Conservation (phyloP, 129 eudicot species). For the Escallonia rubra region DNA sequence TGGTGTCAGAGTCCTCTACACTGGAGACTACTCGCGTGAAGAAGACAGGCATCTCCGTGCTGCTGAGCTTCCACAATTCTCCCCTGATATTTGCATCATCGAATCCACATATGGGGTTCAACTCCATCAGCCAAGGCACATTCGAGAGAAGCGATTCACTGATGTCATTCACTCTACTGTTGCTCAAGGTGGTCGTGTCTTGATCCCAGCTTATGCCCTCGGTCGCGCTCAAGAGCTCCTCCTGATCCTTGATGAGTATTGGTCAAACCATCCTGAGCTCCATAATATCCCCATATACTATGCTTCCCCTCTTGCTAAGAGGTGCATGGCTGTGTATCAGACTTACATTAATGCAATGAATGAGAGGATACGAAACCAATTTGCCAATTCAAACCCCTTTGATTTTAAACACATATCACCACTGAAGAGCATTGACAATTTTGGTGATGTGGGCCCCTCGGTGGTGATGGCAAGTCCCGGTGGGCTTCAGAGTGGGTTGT, state of each 20-base stretch:
- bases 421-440: slow-evolving; percentile 74
- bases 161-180: slow-evolving; percentile 85
- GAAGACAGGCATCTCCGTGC: slow-evolving; percentile 98
- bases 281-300: slow-evolving; percentile 83
- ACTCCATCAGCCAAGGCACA: slow-evolving; percentile 76
- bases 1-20: slow-evolving; percentile 95
- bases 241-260: slow-evolving; percentile 49
- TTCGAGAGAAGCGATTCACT: slow-evolving; percentile 89
- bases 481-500: slow-evolving; percentile 88
- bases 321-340: slow-evolving; percentile 96
- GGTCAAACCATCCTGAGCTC: slow-evolving; percentile 85
- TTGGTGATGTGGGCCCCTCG: slow-evolving; percentile 76
- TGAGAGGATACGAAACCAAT: slow-evolving; percentile 80
- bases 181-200: slow-evolving; percentile 88
- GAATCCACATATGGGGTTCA: slow-evolving; percentile 97
- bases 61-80: slow-evolving; percentile 91
- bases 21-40: slow-evolving; percentile 98
- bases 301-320: slow-evolving; percentile 95
- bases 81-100: slow-evolving; percentile 92
- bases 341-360: slow-evolving; percentile 96
- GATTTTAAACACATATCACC: slow-evolving; percentile 88
- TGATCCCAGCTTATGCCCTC: slow-evolving; percentile 82
- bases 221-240: slow-evolving; percentile 59
- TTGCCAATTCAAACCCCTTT: slow-evolving; percentile 77
- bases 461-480: slow-evolving; percentile 99